A percentile compares a stretch with the other conserved stretches of the same genome.
Evolutionary conservation across 805 yeast genomes (phyloP).

Genomic region (Lipomyces mesembrius): DNA sequence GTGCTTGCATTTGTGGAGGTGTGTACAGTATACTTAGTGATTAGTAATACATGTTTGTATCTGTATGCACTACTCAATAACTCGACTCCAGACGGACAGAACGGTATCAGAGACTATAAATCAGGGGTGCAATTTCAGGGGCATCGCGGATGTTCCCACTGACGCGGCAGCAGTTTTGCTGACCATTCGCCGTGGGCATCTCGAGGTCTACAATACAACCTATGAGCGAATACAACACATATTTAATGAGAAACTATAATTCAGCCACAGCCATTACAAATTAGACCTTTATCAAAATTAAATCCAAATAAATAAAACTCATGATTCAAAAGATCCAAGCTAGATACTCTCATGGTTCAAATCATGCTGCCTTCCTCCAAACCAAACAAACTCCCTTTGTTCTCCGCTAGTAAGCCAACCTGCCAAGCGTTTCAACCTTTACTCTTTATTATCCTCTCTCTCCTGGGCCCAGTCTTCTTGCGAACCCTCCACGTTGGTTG

Average conservation of each 20-base stretch:
- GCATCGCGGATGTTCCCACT: too few relatives aligned
- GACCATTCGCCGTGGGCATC: too few relatives aligned
- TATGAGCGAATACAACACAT: too few relatives aligned
- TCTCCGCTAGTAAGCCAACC: not conserved
- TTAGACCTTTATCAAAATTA: not conserved
- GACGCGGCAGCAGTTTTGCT: too few relatives aligned
- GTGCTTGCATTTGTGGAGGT: too few relatives aligned
- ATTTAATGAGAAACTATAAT: not conserved
- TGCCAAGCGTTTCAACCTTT: not conserved
- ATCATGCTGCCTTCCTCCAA: not conserved
- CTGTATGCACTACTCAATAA: too few relatives aligned
- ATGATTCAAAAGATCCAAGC: not conserved
- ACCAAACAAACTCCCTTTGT: not conserved
- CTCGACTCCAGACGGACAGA: not conserved
- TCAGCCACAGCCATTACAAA: not conserved
- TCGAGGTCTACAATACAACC: not conserved
- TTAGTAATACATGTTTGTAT: too few relatives aligned
- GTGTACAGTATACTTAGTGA: too few relatives aligned
- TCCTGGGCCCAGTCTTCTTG: constrained; percentile 22
- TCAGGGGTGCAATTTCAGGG: not conserved
- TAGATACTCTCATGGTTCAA: not conserved
- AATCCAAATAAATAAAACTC: not conserved
- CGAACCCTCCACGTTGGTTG: constrained; percentile 16
- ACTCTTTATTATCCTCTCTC: not conserved
- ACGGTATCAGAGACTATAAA: not conserved